phyloP scores from a whole-genome alignment of 2,329 filamentous ascomycete genomes.

The Talaromyces albobiverticillius region DNA sequence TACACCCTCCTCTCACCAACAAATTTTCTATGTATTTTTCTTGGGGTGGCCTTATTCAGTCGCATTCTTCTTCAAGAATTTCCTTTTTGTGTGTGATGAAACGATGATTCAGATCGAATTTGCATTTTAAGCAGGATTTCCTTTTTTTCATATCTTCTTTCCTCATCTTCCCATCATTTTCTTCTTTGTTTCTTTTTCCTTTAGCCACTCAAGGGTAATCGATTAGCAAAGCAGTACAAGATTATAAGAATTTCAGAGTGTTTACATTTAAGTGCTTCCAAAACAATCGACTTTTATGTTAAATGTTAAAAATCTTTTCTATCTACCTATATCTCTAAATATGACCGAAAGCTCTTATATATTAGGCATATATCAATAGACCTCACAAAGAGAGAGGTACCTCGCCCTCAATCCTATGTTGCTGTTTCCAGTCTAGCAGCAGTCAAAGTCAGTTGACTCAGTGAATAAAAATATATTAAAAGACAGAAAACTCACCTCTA shows the following conservation, averaged over 20 bases:
- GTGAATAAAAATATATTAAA: neutral
- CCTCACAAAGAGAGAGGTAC: neutral
- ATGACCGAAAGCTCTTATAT: neutral
- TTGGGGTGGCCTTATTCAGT: neutral
- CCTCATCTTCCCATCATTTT: too few relatives aligned
- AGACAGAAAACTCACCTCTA: constrained; percentile 26
- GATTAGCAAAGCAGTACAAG: too few relatives aligned
- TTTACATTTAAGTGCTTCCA: too few relatives aligned
- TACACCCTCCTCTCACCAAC: neutral
- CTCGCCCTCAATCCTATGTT: neutral
- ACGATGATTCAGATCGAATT: neutral
- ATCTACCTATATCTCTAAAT: too few relatives aligned
- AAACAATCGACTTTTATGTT: too few relatives aligned
- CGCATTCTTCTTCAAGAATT: neutral
- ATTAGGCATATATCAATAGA: neutral
- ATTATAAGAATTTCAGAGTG: neutral
- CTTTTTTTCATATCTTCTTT: neutral
- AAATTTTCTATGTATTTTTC: neutral
- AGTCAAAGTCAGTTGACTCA: neutral
- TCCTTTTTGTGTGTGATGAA: too few relatives aligned
- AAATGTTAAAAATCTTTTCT: too few relatives aligned
- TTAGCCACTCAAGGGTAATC: too few relatives aligned
- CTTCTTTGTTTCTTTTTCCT: too few relatives aligned
- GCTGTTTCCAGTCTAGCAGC: neutral
- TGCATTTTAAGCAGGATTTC: neutral